These are phyloP conservation scores for Atkinsonella hypoxylon DNA, from an alignment of 2,329 filamentous ascomycete species.

Conservation along the genomic window DNA sequence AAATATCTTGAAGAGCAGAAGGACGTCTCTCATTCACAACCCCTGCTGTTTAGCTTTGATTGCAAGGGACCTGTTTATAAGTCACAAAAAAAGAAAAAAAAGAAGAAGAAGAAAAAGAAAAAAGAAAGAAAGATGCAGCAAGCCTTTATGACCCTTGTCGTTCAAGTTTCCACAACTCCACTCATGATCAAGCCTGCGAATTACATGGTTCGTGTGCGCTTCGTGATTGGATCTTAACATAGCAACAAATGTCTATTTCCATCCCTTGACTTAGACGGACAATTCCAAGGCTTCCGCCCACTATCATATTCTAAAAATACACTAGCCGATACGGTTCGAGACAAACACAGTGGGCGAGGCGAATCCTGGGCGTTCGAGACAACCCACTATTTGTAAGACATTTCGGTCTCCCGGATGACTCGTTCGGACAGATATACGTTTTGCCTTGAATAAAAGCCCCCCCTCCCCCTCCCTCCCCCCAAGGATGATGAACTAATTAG, in stretches of 20 bases:
- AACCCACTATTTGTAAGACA: not conserved
- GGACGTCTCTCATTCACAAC: not conserved
- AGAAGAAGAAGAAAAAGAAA: not conserved
- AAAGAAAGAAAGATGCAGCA: not conserved
- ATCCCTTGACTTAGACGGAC: not conserved
- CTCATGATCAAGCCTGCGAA: not conserved
- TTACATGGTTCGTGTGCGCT: not conserved
- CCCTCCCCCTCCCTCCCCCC: too few species aligned
- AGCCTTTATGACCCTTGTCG: too few species aligned
- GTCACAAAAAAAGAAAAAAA: not conserved
- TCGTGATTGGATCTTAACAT: not conserved
- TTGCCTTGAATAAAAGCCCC: too few species aligned
- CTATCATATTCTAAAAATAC: not conserved
- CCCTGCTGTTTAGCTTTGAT: not conserved
- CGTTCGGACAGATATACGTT: too few species aligned
- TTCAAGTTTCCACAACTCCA: too few species aligned
- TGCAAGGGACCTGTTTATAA: not conserved
- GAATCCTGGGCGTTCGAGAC: not conserved
- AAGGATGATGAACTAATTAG: too few species aligned
- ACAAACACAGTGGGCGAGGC: not conserved
- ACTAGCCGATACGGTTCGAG: not conserved
- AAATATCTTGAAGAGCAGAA: not conserved
- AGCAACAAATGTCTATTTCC: not conserved
- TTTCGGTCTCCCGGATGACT: not conserved
- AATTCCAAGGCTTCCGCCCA: not conserved